phyloP scores from a whole-genome alignment of 2,329 filamentous ascomycete genomes.

The Fusarium circinatum region DNA sequence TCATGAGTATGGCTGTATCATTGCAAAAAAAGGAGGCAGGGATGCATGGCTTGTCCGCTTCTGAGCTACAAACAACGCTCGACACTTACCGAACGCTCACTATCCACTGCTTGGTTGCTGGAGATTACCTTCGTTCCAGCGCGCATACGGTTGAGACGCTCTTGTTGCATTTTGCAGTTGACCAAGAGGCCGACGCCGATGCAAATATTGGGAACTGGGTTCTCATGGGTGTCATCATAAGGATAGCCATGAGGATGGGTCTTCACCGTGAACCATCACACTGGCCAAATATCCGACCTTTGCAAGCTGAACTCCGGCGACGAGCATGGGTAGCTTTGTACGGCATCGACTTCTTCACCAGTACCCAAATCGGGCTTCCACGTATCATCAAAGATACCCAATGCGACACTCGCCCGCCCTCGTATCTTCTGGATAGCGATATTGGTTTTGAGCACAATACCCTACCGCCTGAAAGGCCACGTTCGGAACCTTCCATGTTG shows the following conservation, averaged over 20 bases:
- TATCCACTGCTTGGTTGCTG: slow-evolving; percentile 31
- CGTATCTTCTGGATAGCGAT: not conserved
- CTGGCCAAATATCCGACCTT: slow-evolving; percentile 28
- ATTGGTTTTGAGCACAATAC: not conserved
- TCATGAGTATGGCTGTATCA: slow-evolving; percentile 4
- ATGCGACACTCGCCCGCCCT: slow-evolving; percentile 21
- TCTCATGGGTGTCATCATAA: slow-evolving; percentile 25
- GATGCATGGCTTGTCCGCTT: not conserved
- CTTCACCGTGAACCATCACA: slow-evolving; percentile 30
- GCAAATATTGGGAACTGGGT: slow-evolving; percentile 28
- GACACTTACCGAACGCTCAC: slow-evolving; percentile 27
- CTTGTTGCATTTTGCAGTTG: slow-evolving; percentile 28
- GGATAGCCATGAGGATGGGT: slow-evolving; percentile 33
- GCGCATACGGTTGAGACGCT: slow-evolving; percentile 30
- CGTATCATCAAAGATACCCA: slow-evolving; percentile 35
- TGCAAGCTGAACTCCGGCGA: slow-evolving; percentile 28
- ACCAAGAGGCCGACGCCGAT: slow-evolving; percentile 21
- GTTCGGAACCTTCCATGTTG: slow-evolving; percentile 7
- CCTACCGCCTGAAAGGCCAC: not conserved
- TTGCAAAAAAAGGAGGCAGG: not conserved
- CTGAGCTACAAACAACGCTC: slow-evolving; percentile 1
- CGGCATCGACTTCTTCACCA: slow-evolving; percentile 37
- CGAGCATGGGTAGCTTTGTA: slow-evolving; percentile 29
- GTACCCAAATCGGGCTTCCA: slow-evolving; percentile 29
- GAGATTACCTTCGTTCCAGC: slow-evolving; percentile 27